Base-by-base conservation (phyloP, 768 basidiomycete genomes). In the Boletus tomentosulus region DNA sequence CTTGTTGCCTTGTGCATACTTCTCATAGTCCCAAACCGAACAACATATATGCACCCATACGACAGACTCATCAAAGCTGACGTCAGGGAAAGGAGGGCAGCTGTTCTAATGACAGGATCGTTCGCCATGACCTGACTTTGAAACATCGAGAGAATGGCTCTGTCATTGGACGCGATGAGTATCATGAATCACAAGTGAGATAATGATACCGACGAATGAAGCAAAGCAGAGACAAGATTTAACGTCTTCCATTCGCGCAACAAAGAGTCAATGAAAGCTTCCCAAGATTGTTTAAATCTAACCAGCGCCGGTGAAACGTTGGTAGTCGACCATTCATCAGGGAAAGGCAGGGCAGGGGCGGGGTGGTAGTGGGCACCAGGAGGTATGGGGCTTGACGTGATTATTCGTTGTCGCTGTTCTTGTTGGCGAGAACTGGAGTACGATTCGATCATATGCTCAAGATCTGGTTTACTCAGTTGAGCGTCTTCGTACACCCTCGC, bases 401-500 rank as follows among this genome's bases (percentile, higher is more conserved):
- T 19, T 24, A 52, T 53, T 8, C 46, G 54, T 41, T 61, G 35
- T 6, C 55, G 63, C 34, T 60, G 60, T 25, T 57, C 53, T 24
- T 46, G 55, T 34, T 62, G 53, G 11, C 34, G 9, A 12, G 59
- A 57, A 35, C 19, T 57, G 22, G 66, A 66, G 37, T 76, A 70
- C 0, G 68, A 71, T 54, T 48, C 63, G 55, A 54, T 70, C 79
- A 85, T 82, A 37, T 78, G 63, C 48, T 81, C 71, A 9, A 92
- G 79, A 62, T 92, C 89, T 9, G 84, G 86, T 56, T 77, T 77
- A 63, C 87, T 87, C 48, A 92, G 78, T 50, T 91, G 84, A 2
- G 89, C 88, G 53, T 89, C 87, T 59, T 86, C 80, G 57, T 89
- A 90, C 27, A 91, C 80, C 46, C 81, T 78, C 3, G 86, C 80